Base-by-base conservation (phyloP, 495 filamentous ascomycete species). In the Lasiosphaeria miniovina region DNA sequence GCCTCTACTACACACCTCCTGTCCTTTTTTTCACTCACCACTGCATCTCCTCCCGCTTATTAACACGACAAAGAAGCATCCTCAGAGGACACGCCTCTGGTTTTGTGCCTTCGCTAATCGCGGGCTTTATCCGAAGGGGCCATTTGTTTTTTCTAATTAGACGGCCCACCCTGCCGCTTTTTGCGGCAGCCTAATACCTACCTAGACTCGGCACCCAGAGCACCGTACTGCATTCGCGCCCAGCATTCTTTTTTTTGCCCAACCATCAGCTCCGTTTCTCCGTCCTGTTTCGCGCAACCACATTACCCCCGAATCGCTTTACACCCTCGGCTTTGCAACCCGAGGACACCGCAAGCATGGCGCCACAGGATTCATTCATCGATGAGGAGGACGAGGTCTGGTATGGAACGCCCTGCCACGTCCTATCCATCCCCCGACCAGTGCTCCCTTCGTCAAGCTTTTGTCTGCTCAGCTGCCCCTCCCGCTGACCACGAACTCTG, bases 361-460 rank as follows among this genome's bases (percentile, higher is more conserved):
- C 83, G 74, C 88, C 90, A 65, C 93, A 96, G 75, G 95, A 99
- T 72, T 90, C 88, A 66, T 95, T 96, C 81, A 91, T 98, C 73
- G 95, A 99, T 66, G 95, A 98, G 68, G 91, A 96, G 64, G 94
- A 97, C 69, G 92, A 96, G 68, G 86, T 84, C 64, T 96, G 91
- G 91, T 95, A 81, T 69, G 85, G 12, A 40, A 34, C 41, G 33
- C 52, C 54, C 54, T 38, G 33, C 14, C 17, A 33, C 31, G 7
- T 12, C 14, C 54, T 32, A 38, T 48, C 49, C 7, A 11, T 38
- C 34, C 41, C 53, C 15, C 57, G 32, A n/a, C 38, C 49, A 34
- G 60, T 14, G 14, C 34, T 36, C 45, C 51, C 33, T 58, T 71
- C 48, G 41, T 55, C 45, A 38, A 56, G 52, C 48, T 15, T 3